Conservation (phyloP, 371 early-diverging fungal species). For the Mortierella polycephala region DNA sequence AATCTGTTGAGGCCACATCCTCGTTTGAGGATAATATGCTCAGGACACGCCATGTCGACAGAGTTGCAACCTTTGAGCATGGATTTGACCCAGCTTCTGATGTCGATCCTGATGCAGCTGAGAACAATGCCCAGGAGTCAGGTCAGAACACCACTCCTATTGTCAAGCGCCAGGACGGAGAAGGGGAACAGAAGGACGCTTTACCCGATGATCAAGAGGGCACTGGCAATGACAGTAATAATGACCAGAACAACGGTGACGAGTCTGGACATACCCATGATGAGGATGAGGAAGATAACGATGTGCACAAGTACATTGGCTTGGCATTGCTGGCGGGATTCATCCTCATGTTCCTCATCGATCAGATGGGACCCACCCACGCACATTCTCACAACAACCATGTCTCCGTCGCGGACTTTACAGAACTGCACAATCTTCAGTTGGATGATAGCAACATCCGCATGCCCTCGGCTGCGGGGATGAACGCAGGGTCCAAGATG, state of each 20-base stretch:
- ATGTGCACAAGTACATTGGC: conserved; percentile 79
- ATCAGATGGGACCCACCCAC: conserved; percentile 74
- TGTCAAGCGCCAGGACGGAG: conserved; percentile 37
- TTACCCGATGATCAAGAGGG: conserved; percentile 4
- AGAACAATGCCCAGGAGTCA: no score
- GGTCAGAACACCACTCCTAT: not conserved
- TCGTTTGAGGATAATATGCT: conserved; percentile 46
- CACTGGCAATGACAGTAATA: conserved; percentile 3
- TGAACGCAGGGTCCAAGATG: conserved; percentile 39
- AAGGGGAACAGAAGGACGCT: not conserved
- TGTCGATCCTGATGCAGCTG: not conserved
- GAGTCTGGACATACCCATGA: conserved; percentile 3
- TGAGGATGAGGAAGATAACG: conserved; percentile 45
- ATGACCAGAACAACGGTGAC: conserved; percentile 12
- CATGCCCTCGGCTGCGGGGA: conserved; percentile 50
- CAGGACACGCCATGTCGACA: conserved; percentile 19
- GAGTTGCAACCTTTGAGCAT: not conserved
- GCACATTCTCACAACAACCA: conserved; percentile 57
- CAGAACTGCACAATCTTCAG: conserved; percentile 45
- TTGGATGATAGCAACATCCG: conserved; percentile 49
- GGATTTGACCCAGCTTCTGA: conserved; percentile 1
- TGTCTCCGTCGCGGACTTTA: conserved; percentile 53
- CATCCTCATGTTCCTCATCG: conserved; percentile 89
- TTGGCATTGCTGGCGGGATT: conserved; percentile 86
- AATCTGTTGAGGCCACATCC: not conserved